Evolutionary conservation across 2,329 filamentous ascomycete species (phyloP).

Genomic region (Graphilbum ipis-grandicollis): DNA sequence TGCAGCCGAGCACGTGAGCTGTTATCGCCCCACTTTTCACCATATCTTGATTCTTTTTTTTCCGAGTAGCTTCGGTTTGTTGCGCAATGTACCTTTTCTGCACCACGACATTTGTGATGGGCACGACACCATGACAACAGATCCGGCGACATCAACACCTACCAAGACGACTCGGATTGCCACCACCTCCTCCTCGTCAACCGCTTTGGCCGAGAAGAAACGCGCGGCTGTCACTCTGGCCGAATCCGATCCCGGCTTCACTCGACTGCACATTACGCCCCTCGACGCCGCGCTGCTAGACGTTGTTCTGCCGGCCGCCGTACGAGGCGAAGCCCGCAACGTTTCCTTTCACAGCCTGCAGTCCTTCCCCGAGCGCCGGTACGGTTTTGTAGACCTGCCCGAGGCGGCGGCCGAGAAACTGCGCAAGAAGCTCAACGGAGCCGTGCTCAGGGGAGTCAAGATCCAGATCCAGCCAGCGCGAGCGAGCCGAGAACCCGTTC

Average conservation of each 20-base stretch:
- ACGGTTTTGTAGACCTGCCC: conserved; percentile 80
- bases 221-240: neutral
- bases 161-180: too few relatives aligned
- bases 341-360: conserved; percentile 77
- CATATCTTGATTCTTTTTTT: neutral
- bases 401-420: conserved; percentile 72
- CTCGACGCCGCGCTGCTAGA: conserved; percentile 59
- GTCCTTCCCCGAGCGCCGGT: conserved; percentile 78
- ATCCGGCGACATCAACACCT: too few relatives aligned
- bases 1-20: too few relatives aligned
- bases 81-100: too few relatives aligned
- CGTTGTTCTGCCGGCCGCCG: conserved; percentile 50
- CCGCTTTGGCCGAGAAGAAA: too few relatives aligned
- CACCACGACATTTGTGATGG: neutral
- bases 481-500: conserved; percentile 10
- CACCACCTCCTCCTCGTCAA: too few relatives aligned
- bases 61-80: neutral
- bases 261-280: conserved; percentile 74
- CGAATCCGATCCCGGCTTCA: conserved; percentile 14
- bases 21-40: too few relatives aligned
- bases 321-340: conserved; percentile 51
- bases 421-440: conserved; percentile 78
- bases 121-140: neutral
- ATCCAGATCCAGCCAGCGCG: conserved; percentile 64
- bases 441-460: conserved; percentile 69